Conservation (phyloP, 1,139 yeast genomes). For the Spathaspora sp. region DNA sequence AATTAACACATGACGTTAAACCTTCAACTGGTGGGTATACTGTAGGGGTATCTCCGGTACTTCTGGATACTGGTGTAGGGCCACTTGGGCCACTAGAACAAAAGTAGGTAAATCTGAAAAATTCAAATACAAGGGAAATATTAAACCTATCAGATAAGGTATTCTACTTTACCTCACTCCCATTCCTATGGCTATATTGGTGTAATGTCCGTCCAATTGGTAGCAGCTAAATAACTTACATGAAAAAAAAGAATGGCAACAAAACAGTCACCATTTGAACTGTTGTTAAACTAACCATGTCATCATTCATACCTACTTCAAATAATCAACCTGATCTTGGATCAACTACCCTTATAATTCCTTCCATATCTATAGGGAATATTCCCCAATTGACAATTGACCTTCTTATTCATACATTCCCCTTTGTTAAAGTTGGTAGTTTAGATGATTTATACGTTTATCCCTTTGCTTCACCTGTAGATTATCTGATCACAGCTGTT, state of each 20-base stretch:
- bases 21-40: too few relatives aligned
- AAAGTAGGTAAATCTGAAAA: too few relatives aligned
- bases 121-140: too few relatives aligned
- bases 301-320: conserved; percentile 10
- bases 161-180: too few relatives aligned
- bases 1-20: too few relatives aligned
- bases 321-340: conserved; percentile 2
- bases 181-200: too few relatives aligned
- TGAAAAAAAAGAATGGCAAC: neutral
- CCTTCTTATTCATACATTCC: conserved; percentile 63
- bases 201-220: neutral
- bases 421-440: conserved; percentile 49
- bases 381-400: conserved; percentile 85
- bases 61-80: too few relatives aligned
- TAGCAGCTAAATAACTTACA: neutral
- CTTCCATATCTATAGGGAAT: conserved; percentile 84
- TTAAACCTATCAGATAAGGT: too few relatives aligned
- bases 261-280: neutral
- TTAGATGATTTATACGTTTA: conserved; percentile 63
- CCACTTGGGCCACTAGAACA: too few relatives aligned
- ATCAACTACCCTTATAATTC: conserved; percentile 52
- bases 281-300: conserved; percentile 7
- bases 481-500: conserved; percentile 23
- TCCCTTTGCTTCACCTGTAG: conserved; percentile 85
- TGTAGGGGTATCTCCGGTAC: too few relatives aligned